phyloP scores from a whole-genome alignment of 805 yeast genomes.

The Starmerella vaccinii region DNA sequence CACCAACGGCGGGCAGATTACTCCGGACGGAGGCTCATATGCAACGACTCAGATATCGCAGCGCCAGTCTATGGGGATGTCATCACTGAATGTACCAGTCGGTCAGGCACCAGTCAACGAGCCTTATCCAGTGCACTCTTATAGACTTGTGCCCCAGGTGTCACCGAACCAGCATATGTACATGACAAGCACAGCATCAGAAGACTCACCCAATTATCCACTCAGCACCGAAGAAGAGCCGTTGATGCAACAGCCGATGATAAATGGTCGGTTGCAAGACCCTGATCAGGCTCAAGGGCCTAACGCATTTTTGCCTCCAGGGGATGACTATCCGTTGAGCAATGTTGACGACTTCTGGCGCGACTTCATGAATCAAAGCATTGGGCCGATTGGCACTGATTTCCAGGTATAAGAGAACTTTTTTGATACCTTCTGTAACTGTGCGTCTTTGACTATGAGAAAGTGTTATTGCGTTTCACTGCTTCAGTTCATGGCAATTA shows the following conservation, averaged over 20 bases:
- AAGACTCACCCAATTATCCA: background rate
- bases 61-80: background rate
- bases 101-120: background rate
- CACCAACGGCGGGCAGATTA: background rate
- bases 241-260: slow-evolving; percentile 15
- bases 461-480: background rate
- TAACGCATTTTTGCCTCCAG: background rate
- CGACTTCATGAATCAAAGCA: slow-evolving; percentile 3
- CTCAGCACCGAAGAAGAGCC: background rate
- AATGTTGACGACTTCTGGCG: slow-evolving; percentile 13
- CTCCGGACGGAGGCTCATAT: background rate
- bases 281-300: background rate
- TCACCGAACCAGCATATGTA: background rate
- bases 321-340: slow-evolving; percentile 6
- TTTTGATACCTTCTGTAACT: too few relatives aligned
- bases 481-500: too few relatives aligned
- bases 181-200: background rate
- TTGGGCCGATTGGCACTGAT: slow-evolving; percentile 5
- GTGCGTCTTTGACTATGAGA: too few relatives aligned
- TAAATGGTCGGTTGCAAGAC: slow-evolving; percentile 9
- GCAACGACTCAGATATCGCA: background rate
- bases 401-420: slow-evolving; percentile 4
- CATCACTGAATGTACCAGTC: background rate
- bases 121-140: background rate
- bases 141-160: background rate